Percentiles rank a stretch among this genome's conserved stretches.
Conservation (phyloP, 352 stramenopile species). For the Phytophthora crassamura region DNA sequence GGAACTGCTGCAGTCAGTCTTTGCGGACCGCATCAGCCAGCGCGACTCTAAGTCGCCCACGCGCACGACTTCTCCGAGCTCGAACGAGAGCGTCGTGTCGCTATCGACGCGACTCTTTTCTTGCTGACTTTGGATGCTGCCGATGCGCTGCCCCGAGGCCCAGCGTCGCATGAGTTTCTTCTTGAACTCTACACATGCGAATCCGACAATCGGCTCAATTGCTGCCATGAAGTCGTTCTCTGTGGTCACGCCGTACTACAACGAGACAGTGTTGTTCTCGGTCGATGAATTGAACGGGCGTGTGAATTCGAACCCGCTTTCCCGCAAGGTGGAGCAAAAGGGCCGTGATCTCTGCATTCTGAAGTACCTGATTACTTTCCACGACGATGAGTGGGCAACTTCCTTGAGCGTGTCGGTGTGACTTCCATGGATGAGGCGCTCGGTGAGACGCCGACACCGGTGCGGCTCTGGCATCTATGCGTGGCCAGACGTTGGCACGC, state of each 20-base stretch:
- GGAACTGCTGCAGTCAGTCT: conserved; percentile 76
- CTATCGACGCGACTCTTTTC: conserved; percentile 85
- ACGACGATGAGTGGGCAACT: conserved; percentile 90
- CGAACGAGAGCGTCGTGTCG: conserved; percentile 83
- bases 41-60: conserved; percentile 52
- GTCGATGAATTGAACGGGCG: too few relatives aligned
- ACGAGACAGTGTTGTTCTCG: too few relatives aligned
- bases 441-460: conserved; percentile 81
- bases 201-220: conserved; percentile 86
- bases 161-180: conserved; percentile 92
- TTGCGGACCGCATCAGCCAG: conserved; percentile 73
- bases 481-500: conserved; percentile 83
- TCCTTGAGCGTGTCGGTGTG: conserved; percentile 82
- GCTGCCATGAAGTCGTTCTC: conserved; percentile 90
- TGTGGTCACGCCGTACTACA: conserved; percentile 91
- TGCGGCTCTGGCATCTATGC: conserved; percentile 88
- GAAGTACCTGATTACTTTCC: conserved; percentile 90
- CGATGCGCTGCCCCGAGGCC: conserved; percentile 83
- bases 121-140: conserved; percentile 85
- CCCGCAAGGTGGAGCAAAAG: conserved; percentile 87
- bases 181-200: conserved; percentile 89
- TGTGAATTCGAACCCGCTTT: conserved; percentile 84
- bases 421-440: conserved; percentile 82
- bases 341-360: conserved; percentile 87
- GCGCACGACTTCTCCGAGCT: conserved; percentile 61